Conservation (phyloP, 2,329 filamentous ascomycete species). For the Claviceps fusiformis region DNA sequence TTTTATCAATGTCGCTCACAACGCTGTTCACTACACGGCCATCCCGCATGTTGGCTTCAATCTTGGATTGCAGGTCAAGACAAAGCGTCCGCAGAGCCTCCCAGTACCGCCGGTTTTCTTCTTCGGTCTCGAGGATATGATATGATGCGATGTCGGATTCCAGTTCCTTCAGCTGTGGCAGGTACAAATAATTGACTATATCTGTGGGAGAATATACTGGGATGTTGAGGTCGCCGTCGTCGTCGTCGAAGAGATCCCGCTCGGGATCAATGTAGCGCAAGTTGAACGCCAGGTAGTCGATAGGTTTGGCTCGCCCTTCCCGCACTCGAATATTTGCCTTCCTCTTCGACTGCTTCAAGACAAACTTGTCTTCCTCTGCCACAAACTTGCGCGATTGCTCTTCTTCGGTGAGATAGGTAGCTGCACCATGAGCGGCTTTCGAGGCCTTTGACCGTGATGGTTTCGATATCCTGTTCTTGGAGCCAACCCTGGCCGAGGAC, state of each 20-base stretch:
- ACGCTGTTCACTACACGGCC: conserved; percentile 71
- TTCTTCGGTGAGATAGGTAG: conserved; percentile 53
- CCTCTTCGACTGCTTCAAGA: conserved; percentile 93
- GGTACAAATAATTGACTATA: conserved; percentile 61
- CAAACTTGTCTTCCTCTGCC: conserved; percentile 89
- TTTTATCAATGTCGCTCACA: conserved; percentile 72
- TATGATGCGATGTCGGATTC: conserved; percentile 75
- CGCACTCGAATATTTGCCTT: conserved; percentile 92
- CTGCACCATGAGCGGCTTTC: conserved; percentile 16
- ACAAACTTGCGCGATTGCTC: conserved; percentile 74
- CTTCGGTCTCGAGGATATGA: conserved; percentile 64
- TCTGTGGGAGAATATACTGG: conserved; percentile 67
- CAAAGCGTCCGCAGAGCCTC: conserved; percentile 78
- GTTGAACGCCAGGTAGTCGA: conserved; percentile 88
- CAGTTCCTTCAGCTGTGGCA: conserved; percentile 56
- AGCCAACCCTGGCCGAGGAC: conserved; percentile 41
- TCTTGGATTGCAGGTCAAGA: conserved; percentile 56
- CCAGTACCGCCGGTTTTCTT: conserved; percentile 79
- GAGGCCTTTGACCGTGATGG: conserved; percentile 20
- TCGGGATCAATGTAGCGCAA: conserved; percentile 78
- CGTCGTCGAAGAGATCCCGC: conserved; percentile 73
- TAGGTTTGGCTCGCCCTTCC: conserved; percentile 77
- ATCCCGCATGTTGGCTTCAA: conserved; percentile 46
- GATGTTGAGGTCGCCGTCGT: conserved; percentile 58
- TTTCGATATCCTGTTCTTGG: conserved; percentile 43